These are phyloP conservation scores for Candida anutae DNA, from an alignment of 1,139 yeast species.

Conservation along the genomic window DNA sequence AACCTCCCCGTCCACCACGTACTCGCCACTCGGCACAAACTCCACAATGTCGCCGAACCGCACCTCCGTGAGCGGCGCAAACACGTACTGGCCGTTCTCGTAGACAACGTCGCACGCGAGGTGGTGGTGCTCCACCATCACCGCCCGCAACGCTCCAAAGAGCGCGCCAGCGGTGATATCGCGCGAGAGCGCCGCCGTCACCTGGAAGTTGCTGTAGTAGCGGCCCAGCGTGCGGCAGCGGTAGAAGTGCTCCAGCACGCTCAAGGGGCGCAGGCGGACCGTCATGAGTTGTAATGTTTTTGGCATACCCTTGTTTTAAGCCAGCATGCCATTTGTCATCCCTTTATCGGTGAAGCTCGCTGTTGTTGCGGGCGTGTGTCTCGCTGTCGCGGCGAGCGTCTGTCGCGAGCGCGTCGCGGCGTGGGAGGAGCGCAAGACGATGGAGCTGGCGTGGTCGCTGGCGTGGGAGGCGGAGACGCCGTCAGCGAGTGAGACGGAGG, in stretches of 20 bases:
- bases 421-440: too few relatives aligned
- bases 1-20: conserved; percentile 12
- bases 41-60: conserved; percentile 19
- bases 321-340: too few relatives aligned
- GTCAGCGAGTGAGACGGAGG: too few relatives aligned
- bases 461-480: too few relatives aligned
- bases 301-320: too few relatives aligned
- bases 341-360: too few relatives aligned
- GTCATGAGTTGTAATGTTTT: too few relatives aligned
- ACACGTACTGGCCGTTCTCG: conserved; percentile 7
- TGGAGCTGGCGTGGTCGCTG: too few relatives aligned
- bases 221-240: conserved; percentile 24
- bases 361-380: too few relatives aligned
- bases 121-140: conserved; percentile 28
- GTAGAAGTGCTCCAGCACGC: conserved; percentile 29
- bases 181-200: conserved; percentile 26
- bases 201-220: conserved; percentile 26
- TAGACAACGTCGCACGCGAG: conserved; percentile 25
- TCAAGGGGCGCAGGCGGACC: too few relatives aligned
- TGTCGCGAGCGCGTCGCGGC: too few relatives aligned
- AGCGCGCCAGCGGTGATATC: conserved; percentile 11
- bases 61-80: conserved; percentile 17
- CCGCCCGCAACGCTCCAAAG: conserved; percentile 22
- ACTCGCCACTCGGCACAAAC: conserved; percentile 7
- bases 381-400: too few relatives aligned